Evolutionary conservation across 495 filamentous ascomycete species (phyloP).

Genomic region (Penicillium waksmanii): DNA sequence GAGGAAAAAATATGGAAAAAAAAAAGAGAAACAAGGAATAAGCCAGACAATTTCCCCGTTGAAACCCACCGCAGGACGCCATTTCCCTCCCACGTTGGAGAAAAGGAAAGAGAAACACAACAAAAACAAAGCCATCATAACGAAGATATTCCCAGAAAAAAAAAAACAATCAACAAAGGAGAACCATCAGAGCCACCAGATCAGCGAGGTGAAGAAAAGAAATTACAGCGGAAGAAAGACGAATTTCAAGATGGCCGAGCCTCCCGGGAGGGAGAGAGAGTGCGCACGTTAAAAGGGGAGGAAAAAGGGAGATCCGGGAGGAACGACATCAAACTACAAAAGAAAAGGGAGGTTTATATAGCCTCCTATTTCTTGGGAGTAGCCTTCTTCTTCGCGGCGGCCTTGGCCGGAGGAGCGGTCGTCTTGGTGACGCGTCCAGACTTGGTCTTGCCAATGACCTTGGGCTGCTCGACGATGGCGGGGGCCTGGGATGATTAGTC

Average conservation of each 20-base stretch:
- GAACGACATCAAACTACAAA: constrained; percentile 20
- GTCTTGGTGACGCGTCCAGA: constrained; percentile 87
- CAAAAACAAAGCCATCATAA: constrained; percentile 33
- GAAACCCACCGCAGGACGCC: constrained; percentile 50
- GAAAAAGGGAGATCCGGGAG: constrained; percentile 19
- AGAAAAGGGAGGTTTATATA: constrained; percentile 11
- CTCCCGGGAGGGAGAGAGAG: constrained; percentile 23
- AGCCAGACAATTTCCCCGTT: constrained; percentile 36
- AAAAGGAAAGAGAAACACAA: constrained; percentile 10
- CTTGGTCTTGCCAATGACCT: constrained; percentile 84
- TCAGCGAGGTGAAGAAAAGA: constrained; percentile 31
- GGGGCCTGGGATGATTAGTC: constrained; percentile 46
- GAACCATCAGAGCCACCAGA: constrained; percentile 32
- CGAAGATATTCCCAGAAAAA: constrained; percentile 40
- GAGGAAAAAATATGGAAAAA: neutral
- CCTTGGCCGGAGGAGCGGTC: constrained; percentile 53
- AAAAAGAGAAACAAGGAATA: constrained; percentile 1
- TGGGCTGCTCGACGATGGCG: constrained; percentile 74
- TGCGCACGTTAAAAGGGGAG: constrained; percentile 29
- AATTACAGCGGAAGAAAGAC: constrained; percentile 36
- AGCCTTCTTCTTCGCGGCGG: constrained; percentile 59
- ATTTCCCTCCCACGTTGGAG: constrained; percentile 35
- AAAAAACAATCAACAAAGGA: neutral
- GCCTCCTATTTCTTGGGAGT: constrained; percentile 60
- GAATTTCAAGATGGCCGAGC: constrained; percentile 15